Evolutionary conservation across 148 eudicot species (phyloP).

Genomic region (Rhododendron molle): DNA sequence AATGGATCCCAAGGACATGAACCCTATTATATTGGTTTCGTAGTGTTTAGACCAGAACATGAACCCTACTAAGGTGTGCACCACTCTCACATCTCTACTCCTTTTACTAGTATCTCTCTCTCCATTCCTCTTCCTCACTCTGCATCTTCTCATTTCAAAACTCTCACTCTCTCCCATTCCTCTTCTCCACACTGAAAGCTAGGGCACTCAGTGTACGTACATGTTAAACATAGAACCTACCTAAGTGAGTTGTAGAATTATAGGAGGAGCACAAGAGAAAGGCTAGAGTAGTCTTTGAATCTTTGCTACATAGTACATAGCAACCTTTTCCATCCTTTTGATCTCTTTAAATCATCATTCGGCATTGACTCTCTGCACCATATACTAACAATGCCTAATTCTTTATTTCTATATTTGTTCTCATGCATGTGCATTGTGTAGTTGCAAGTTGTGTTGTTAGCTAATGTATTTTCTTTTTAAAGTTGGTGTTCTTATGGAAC

Average conservation of each 20-base stretch:
- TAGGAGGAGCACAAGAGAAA: too few relatives aligned
- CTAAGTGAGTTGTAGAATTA: too few relatives aligned
- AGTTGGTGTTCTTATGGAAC: background rate
- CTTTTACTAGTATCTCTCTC: too few relatives aligned
- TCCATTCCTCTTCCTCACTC: too few relatives aligned
- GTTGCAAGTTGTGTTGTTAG: background rate
- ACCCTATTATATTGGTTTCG: too few relatives aligned
- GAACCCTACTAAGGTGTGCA: conserved; percentile 59
- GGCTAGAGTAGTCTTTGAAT: background rate
- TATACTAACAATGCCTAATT: background rate
- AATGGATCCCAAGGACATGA: too few relatives aligned
- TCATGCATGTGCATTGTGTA: background rate
- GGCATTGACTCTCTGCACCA: background rate
- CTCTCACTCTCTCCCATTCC: too few relatives aligned
- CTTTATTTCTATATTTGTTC: background rate
- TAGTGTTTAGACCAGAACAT: too few relatives aligned
- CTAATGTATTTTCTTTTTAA: background rate
- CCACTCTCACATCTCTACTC: background rate
- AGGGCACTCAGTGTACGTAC: too few relatives aligned
- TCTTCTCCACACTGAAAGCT: too few relatives aligned
- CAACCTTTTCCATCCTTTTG: background rate
- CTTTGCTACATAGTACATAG: background rate
- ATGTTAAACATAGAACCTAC: too few relatives aligned
- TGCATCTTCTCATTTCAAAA: too few relatives aligned
- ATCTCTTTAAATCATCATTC: background rate